Evolutionary conservation across 139 green algal species (phyloP), one percentile per base, ranked within the genome.

Genomic region (Marvania coccoides): DNA sequence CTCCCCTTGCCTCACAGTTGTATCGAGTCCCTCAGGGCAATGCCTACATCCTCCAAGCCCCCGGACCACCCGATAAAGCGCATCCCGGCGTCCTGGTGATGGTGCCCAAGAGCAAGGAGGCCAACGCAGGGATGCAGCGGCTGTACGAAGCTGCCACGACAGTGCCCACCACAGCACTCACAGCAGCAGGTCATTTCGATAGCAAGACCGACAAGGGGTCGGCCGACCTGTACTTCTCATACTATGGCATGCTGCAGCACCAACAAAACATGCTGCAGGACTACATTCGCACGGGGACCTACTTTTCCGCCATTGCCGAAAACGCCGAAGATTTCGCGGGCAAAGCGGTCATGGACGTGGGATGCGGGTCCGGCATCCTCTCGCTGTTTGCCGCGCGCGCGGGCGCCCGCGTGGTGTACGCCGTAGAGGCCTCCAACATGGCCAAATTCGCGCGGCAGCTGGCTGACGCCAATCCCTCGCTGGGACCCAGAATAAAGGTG

Each of bases 191-290:
- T 56, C 61, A 78, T 35, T 94, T 94, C 77, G 76, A 87, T 38
- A 36, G 35, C 1, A 92, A 91, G 61, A 97, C 80, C 1, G 91
- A 97, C 40, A 71, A 79, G 64, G 77, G 66, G 39, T 85, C 63
- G 12, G 77, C 88, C 5, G 82, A 92, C 23, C 60, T 92, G 51
- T 97, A 97, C 71, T 97, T 97, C 73, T 77, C 83, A 51, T 93
- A 91, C 70, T 91, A 90, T 37, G 79, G 81, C 45, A 86, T 87
- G 81, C 81, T 97, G 47, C 77, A 87, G 71, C 87, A 97, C 73
- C 92, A 96, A 77, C 91, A 97, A 67, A 96, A 94, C 82, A 94
- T 93, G 88, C 80, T 95, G 48, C 84, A 93, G 74, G 89, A 96
- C 75, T 85, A 85, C 55, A 81, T 86, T 3, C 74, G 88, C 39